Percentiles rank a stretch among this genome's conserved stretches.
Conservation (phyloP, 2,329 filamentous ascomycete genomes). For the Botrytis deweyae region DNA sequence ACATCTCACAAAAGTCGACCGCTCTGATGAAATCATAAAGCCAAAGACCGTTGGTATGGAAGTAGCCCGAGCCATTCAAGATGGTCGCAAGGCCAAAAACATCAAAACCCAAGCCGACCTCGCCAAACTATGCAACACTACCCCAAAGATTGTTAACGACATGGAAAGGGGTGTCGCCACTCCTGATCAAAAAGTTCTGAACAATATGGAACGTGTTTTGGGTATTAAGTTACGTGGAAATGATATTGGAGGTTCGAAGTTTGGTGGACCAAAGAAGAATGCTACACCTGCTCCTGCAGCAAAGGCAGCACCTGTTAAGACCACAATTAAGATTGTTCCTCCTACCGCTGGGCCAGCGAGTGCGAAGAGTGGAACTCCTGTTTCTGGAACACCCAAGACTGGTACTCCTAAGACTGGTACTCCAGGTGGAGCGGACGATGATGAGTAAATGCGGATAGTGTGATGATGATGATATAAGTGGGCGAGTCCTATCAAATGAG, state of each 20-base stretch:
- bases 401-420: background rate
- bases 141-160: constrained; percentile 73
- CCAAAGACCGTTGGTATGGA: constrained; percentile 83
- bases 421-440: background rate
- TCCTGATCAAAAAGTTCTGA: constrained; percentile 81
- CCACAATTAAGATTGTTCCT: constrained; percentile 15
- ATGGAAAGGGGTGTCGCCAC: constrained; percentile 78
- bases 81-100: constrained; percentile 75
- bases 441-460: background rate
- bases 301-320: constrained; percentile 27
- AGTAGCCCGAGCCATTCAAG: constrained; percentile 80
- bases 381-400: background rate
- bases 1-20: constrained; percentile 96
- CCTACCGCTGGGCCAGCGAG: background rate
- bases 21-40: constrained; percentile 95
- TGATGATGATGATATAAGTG: no score
- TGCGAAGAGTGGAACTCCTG: background rate
- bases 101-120: constrained; percentile 90
- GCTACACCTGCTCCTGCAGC: background rate
- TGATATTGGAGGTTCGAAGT: constrained; percentile 82
- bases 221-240: constrained; percentile 83
- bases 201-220: constrained; percentile 76
- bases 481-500: background rate
- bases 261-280: constrained; percentile 50
- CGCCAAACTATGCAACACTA: constrained; percentile 87